Evolutionary conservation across 177 flowering plant genomes (phyloP).

Genomic region (Vitis hybrid): DNA sequence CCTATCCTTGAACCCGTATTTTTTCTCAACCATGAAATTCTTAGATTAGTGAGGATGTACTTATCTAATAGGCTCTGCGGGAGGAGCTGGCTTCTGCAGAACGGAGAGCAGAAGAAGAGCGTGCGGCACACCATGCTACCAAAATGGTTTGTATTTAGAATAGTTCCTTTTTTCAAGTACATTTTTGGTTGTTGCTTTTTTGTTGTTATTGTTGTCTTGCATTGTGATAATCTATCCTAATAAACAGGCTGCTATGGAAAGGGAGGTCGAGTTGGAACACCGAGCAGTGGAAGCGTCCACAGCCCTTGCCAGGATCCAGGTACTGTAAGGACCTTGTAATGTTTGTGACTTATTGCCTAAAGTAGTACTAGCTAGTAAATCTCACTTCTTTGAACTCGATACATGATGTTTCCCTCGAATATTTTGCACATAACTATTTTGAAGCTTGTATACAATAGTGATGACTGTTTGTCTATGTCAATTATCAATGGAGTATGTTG

Average conservation of each 20-base stretch:
- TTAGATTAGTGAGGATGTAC: constrained; percentile 1
- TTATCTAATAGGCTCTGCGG: constrained; percentile 65
- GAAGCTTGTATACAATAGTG: no score
- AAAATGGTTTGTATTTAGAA: constrained; percentile 59
- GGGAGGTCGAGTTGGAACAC: constrained; percentile 91
- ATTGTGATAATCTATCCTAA: constrained; percentile 2
- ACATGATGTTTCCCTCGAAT: no score
- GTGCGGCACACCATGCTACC: constrained; percentile 87
- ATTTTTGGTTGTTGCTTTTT: constrained; percentile 8
- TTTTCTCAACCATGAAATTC: constrained; percentile 5
- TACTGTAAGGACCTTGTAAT: constrained; percentile 26
- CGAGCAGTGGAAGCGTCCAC: constrained; percentile 85
- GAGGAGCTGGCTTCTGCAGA: constrained; percentile 92
- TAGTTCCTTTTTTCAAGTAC: background rate
- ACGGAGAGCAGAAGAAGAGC: constrained; percentile 93
- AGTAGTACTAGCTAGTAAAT: no score
- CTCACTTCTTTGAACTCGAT: no score
- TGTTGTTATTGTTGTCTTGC: background rate
- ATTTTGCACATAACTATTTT: no score
- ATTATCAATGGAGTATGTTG: no score
- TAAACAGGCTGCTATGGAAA: constrained; percentile 90
- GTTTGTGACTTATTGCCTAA: background rate
- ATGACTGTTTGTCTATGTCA: no score
- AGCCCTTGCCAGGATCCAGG: constrained; percentile 93
- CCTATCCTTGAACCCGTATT: background rate